Evolutionary conservation across 257 asterid species (phyloP).

Genomic region (Lantana camara): DNA sequence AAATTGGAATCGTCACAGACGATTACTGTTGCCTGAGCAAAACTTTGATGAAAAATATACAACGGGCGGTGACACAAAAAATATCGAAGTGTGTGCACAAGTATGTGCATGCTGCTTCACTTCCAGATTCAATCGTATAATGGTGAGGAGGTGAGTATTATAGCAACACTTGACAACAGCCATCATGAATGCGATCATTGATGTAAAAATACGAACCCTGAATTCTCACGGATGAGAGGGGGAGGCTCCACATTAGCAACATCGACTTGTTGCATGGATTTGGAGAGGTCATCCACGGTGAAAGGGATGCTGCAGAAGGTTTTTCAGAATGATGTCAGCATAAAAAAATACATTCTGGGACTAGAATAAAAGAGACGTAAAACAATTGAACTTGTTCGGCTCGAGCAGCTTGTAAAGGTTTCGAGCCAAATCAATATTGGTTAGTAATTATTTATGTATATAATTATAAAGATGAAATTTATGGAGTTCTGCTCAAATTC

Average conservation of each 20-base stretch:
- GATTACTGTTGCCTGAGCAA: conserved; percentile 42
- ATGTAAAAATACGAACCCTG: conserved; percentile 85
- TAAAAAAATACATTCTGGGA: background rate
- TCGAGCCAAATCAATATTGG: no score
- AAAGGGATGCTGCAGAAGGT: conserved; percentile 81
- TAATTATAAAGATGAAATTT: no score
- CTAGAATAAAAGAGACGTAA: no score
- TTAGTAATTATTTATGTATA: no score
- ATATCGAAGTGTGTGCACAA: conserved; percentile 47
- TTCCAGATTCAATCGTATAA: conserved; percentile 23
- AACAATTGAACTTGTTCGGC: no score
- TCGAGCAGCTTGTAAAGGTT: no score
- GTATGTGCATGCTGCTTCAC: conserved; percentile 31
- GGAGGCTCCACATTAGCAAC: conserved; percentile 89
- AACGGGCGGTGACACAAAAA: background rate
- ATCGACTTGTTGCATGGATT: conserved; percentile 78
- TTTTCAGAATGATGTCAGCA: conserved; percentile 19
- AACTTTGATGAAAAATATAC: background rate
- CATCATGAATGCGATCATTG: conserved; percentile 60
- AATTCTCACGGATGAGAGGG: conserved; percentile 87
- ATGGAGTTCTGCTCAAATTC: no score
- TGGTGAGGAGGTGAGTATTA: conserved; percentile 14
- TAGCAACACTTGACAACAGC: conserved; percentile 22
- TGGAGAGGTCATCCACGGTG: conserved; percentile 95
- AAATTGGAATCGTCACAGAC: conserved; percentile 43